Evolutionary conservation across 257 asterid species (phyloP).

Genomic region (Mentha longifolia): DNA sequence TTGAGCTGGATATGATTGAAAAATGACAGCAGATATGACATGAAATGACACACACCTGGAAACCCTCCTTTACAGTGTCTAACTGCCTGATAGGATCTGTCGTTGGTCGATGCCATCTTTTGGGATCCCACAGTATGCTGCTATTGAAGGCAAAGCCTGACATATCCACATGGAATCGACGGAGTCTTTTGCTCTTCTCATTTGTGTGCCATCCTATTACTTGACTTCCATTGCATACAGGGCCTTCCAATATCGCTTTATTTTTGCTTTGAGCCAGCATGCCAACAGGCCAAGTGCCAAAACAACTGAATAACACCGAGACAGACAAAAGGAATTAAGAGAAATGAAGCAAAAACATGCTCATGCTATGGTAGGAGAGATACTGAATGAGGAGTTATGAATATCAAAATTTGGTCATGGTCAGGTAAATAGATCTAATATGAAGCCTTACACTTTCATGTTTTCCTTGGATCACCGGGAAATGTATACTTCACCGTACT

Average conservation of each 20-base stretch:
- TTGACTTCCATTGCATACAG: conserved; percentile 87
- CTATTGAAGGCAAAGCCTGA: conserved; percentile 99
- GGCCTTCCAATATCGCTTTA: conserved; percentile 85
- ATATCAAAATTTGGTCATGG: conserved; percentile 14
- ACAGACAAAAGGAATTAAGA: conserved; percentile 21
- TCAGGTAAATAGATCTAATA: background rate
- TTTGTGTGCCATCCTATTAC: conserved; percentile 98
- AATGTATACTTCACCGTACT: conserved; percentile 7
- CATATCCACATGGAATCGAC: conserved; percentile 97
- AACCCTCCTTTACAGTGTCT: conserved; percentile 90
- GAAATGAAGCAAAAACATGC: conserved; percentile 23
- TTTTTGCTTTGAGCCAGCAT: conserved; percentile 86
- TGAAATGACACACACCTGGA: conserved; percentile 62
- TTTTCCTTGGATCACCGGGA: conserved; percentile 24
- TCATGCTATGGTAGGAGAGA: conserved; percentile 18
- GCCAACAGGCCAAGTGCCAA: conserved; percentile 99
- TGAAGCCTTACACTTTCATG: conserved; percentile 11
- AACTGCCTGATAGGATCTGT: conserved; percentile 75
- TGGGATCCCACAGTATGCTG: conserved; percentile 91
- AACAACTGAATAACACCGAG: conserved; percentile 58
- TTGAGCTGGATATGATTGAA: conserved; percentile 6
- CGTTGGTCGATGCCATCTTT: conserved; percentile 78
- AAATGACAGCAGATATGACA: background rate
- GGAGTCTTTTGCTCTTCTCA: conserved; percentile 85
- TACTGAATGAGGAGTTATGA: background rate